Evolutionary conservation across 1,284 basidiomycete genomes (phyloP), one percentile per base, ranked within the genome.

Genomic region (Megacollybia platyphylla): DNA sequence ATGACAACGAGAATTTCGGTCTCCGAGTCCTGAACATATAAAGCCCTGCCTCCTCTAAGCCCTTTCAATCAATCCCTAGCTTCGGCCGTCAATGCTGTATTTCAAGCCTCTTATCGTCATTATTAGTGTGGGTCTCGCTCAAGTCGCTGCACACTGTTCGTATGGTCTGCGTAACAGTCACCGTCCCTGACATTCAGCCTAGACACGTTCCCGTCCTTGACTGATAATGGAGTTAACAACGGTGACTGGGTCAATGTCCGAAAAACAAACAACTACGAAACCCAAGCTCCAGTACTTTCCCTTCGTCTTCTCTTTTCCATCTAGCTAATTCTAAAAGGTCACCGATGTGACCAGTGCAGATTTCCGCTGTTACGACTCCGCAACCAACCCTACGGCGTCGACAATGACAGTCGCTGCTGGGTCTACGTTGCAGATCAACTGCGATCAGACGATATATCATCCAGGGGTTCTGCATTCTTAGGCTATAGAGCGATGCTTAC

Each of bases 251-350:
- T 52, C 7, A 61, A 70, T 47, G 62, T 70, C 44, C 57, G 67
- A 29, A 45, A 57, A 50, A 70, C 67, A 11, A 67, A 68, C 51
- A 70, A 71, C 54, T 67, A 54, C 51, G 58, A 67, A 46, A 55
- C 51, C 28, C 62, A 61, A n/a, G 52, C 52, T 32, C 68, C 68
- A 1, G 65, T 68, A 29, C 7, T 51, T 47, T 11, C 38, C 4
- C 26, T 2, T 20, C 18, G 27, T 11, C 17, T 5, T 24, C 13
- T 11, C 13, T n/a, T 37, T 24, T 4, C 13, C n/a, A 10, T n/a
- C 7, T 20, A 10, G 10, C 18, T 11, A 13, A 11, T 11, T 26
- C 18, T 11, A 10, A 10, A 4, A 10, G 26, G 24, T 30, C n/a
- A n/a, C n/a, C 37, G 61, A 65, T 46, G 61, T 65, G 20, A 60